Evolutionary conservation across 352 stramenopile species (phyloP).

Genomic region (Bremia lactucae): DNA sequence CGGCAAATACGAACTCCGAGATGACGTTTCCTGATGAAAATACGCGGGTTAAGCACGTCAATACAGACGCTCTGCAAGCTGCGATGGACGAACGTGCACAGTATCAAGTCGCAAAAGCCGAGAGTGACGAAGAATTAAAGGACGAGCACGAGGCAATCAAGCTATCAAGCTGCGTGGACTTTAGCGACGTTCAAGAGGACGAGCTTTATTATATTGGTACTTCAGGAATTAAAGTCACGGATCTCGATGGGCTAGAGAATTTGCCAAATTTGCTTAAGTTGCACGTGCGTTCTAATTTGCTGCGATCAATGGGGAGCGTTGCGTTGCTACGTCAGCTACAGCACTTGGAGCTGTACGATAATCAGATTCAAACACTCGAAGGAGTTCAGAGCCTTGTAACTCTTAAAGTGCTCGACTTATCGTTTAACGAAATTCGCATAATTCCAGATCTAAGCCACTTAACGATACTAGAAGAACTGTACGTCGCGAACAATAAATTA

Average conservation of each 20-base stretch:
- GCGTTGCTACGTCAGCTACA: constrained; percentile 53
- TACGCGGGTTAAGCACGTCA: constrained; percentile 16
- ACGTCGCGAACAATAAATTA: constrained; percentile 97
- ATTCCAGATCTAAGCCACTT: constrained; percentile 78
- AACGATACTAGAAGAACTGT: constrained; percentile 84
- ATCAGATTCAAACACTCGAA: constrained; percentile 88
- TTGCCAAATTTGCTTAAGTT: constrained; percentile 44
- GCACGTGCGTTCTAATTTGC: constrained; percentile 73
- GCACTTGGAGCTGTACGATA: constrained; percentile 97
- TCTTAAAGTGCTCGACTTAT: constrained; percentile 89
- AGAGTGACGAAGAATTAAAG: constrained; percentile 12
- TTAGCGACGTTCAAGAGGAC: constrained; percentile 40
- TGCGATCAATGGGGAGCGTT: constrained; percentile 73
- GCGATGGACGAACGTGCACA: constrained; percentile 20
- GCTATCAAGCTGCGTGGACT: constrained; percentile 70
- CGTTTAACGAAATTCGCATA: constrained; percentile 93
- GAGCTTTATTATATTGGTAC: constrained; percentile 82
- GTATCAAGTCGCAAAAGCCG: neutral
- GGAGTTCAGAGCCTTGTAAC: constrained; percentile 48
- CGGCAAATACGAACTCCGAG: too few species aligned
- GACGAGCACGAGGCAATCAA: constrained; percentile 21
- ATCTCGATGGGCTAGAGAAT: constrained; percentile 46
- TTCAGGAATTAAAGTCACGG: constrained; percentile 61
- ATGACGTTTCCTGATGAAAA: constrained; percentile 6
- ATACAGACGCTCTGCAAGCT: constrained; percentile 28